Evolutionary conservation across 2,329 filamentous ascomycete species (phyloP).

Genomic region (Arthroderma uncinatum): DNA sequence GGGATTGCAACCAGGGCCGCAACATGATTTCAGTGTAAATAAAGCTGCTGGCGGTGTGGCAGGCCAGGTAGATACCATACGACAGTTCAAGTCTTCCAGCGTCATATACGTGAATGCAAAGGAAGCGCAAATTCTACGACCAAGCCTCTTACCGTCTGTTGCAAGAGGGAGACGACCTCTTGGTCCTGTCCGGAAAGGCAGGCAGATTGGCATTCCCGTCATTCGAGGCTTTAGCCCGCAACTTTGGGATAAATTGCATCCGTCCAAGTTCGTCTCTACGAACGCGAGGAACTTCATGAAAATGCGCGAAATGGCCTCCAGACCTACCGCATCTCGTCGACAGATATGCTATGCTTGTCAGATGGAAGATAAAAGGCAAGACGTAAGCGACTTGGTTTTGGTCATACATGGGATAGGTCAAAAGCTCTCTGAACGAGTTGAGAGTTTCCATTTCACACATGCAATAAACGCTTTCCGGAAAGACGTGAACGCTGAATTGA

Average conservation of each 20-base stretch:
- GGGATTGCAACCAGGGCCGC: not conserved
- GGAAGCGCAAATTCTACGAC: constrained; percentile 75
- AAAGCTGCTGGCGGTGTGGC: constrained; percentile 31
- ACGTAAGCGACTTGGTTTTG: constrained; percentile 76
- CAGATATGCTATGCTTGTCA: constrained; percentile 46
- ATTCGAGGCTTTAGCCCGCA: constrained; percentile 75
- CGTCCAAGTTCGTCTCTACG: constrained; percentile 34
- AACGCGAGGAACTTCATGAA: constrained; percentile 35
- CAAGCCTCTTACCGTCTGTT: constrained; percentile 69
- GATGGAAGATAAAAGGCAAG: constrained; percentile 51
- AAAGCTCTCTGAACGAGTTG: constrained; percentile 85
- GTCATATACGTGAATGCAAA: constrained; percentile 73
- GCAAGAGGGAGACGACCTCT: constrained; percentile 76
- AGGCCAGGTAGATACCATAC: constrained; percentile 38
- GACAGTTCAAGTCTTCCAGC: constrained; percentile 61
- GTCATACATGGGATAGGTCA: constrained; percentile 95
- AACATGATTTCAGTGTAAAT: constrained; percentile 26
- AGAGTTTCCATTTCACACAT: constrained; percentile 95
- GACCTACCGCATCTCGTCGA: constrained; percentile 18
- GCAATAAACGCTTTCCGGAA: constrained; percentile 84
- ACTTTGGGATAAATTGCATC: constrained; percentile 64
- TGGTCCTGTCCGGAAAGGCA: constrained; percentile 70
- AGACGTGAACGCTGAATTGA: constrained; percentile 73
- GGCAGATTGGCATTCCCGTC: constrained; percentile 74
- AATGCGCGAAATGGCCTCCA: constrained; percentile 26